phyloP scores from a whole-genome alignment of 2,329 filamentous ascomycete species.

The Microdochium bolleyi region DNA sequence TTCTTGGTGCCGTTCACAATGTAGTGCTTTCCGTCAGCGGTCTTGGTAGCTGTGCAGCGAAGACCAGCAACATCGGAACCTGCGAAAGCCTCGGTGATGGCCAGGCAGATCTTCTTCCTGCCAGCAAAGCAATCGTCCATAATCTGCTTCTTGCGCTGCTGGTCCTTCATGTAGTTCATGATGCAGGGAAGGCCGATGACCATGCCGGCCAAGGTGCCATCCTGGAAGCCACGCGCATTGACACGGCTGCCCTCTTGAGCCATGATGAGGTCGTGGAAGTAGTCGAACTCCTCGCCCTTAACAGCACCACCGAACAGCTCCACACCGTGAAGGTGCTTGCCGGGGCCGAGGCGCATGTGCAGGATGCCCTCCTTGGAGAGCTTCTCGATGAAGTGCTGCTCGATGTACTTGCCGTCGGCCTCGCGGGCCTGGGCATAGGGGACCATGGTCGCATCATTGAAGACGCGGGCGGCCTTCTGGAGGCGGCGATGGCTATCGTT shows the following conservation, averaged over 20 bases:
- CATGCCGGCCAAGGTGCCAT: constrained; percentile 84
- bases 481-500: constrained; percentile 64
- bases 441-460: constrained; percentile 62
- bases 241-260: constrained; percentile 64
- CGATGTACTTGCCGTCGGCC: constrained; percentile 63
- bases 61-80: constrained; percentile 76
- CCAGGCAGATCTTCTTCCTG: constrained; percentile 81
- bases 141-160: constrained; percentile 56
- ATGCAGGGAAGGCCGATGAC: constrained; percentile 74
- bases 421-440: constrained; percentile 74
- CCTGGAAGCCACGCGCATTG: constrained; percentile 73
- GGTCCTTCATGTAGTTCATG: constrained; percentile 67
- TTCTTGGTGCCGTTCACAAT: constrained; percentile 71
- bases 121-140: constrained; percentile 67
- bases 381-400: constrained; percentile 64
- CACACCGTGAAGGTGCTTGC: constrained; percentile 70
- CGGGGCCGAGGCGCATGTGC: constrained; percentile 77
- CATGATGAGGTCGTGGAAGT: constrained; percentile 76
- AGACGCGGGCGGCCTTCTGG: constrained; percentile 62
- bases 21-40: constrained; percentile 66
- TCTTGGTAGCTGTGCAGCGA: constrained; percentile 71
- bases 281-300: constrained; percentile 75
- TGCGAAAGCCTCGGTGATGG: constrained; percentile 83
- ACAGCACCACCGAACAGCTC: constrained; percentile 61
- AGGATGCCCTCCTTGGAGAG: constrained; percentile 70